phyloP scores from a whole-genome alignment of 2,329 filamentous ascomycete genomes.

The Claviceps quebecensis region DNA sequence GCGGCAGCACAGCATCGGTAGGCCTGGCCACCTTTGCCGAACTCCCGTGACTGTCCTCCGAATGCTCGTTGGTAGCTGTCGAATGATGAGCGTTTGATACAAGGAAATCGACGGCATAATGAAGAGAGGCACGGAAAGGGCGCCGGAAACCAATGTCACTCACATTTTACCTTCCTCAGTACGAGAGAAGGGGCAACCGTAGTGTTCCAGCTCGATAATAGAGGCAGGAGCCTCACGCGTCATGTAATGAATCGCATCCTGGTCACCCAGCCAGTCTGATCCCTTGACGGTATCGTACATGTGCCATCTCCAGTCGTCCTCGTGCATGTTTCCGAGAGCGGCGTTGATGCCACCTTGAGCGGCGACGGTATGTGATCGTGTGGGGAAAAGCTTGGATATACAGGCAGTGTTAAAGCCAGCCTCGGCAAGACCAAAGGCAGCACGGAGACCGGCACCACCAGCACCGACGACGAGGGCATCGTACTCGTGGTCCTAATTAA shows the following conservation, averaged over 20 bases:
- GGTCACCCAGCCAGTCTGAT: constrained; percentile 93
- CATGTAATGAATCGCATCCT: constrained; percentile 98
- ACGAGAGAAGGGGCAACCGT: constrained; percentile 91
- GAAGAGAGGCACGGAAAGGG: not conserved
- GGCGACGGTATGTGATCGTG: constrained; percentile 72
- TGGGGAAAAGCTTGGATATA: constrained; percentile 78
- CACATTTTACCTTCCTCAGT: constrained; percentile 93
- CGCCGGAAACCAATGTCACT: constrained; percentile 16
- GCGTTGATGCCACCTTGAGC: constrained; percentile 78
- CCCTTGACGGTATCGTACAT: constrained; percentile 99
- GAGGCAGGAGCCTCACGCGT: constrained; percentile 83
- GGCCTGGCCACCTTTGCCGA: constrained; percentile 90
- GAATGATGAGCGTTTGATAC: not conserved
- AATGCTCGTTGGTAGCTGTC: constrained; percentile 89
- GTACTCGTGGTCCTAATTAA: constrained; percentile 77
- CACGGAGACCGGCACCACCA: constrained; percentile 67
- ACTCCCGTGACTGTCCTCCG: constrained; percentile 92
- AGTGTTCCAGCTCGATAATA: constrained; percentile 92
- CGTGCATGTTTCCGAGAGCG: constrained; percentile 87
- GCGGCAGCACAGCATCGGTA: constrained; percentile 95
- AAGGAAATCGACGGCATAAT: not conserved
- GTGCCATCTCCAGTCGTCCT: constrained; percentile 98
- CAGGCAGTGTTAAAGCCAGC: constrained; percentile 83
- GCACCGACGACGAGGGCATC: constrained; percentile 91
- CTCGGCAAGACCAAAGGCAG: constrained; percentile 75